Evolutionary conservation across 257 asterid genomes (phyloP), one percentile per base, ranked within the genome.

Genomic region (Primulina eburnea): DNA sequence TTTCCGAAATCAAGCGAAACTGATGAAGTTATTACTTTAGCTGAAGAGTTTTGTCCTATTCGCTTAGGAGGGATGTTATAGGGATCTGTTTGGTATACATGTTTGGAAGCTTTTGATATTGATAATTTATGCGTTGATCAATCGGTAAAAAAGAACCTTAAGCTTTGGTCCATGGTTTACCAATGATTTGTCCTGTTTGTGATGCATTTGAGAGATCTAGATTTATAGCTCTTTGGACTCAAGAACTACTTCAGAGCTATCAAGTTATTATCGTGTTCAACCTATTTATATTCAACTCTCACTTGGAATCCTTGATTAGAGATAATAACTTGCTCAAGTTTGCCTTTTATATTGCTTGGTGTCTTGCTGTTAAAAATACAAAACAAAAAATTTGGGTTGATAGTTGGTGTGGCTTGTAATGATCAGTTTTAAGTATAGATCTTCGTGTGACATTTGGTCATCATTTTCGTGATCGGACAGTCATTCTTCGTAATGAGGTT

Each of bases 381-480:
- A 34, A 14, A 56, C n/a, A 59, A 9, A 37, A 61, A 62, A 16
- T 0, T 58, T 64, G 17, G 29, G 33, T 20, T 65, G 62, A 62
- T 33, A 2, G 17, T 32, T 67, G 5, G 18, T 3, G 17, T 40
- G 63, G 65, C 7, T 62, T 63, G 16, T 38, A 47, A 74, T 72
- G 9, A 71, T 38, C 2, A 14, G 17, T 40, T 70, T 53, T 38
- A 59, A 26, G 0, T 68, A 62, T 35, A n/a, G 55, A 61, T 47
- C 30, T 59, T 52, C 50, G 58, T 68, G 58, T 18, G 61, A 7
- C 50, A 59, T 21, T 7, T 58, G 52, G 71, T 62, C 66, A 47
- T 66, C 65, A 37, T 60, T 18, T 33, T 28, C 18, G 34, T 53
- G 53, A 33, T 34, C 33, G 28, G 24, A 69, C 43, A n/a, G 68